Evolutionary conservation across 208 protist genomes (phyloP), one percentile per base, ranked within the genome.

Genomic region (Wallacemonas collosoma): DNA sequence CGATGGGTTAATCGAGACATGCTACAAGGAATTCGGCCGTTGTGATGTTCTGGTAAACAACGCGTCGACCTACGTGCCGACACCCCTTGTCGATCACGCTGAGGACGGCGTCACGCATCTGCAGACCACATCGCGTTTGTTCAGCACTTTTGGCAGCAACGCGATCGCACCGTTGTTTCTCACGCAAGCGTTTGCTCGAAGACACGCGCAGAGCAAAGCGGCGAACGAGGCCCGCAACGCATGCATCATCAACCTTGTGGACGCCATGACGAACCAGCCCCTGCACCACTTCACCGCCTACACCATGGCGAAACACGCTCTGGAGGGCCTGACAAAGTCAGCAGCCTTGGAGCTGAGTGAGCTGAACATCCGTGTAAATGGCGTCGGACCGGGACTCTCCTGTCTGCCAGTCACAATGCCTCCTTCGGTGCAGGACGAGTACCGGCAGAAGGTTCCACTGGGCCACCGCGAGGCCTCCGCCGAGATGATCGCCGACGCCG

Each of bases 1-100:
- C 51, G 75, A 71, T 1, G 72, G 17, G 2, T 62, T 93, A 43
- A 50, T 93, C 5, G 76, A 74, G 15, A 70, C 9, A 44, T 95
- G 87, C 68, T 86, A 86, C 69, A 26, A 45, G 14, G 53, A 64
- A 14, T 93, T 88, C 81, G 85, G 90, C 2, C 86, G 87, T 9
- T 90, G 83, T 62, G 90, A 95, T 62, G 87, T 89, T 41, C 75
- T 95, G 43, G 87, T 95, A n/a, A 95, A 95, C 78, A 95, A 91
- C 71, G 90, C 90, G 54, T 95, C 90, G 1, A 79, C 87, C 5
- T 95, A 86, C 64, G 88, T 83, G 57, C 83, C 90, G 26, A 91
- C 87, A 1, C 86, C 87, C 44, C 76, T 95, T 45, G 43, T 88
- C 36, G 58, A 63, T 35, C 15, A 54, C 3, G 55, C 38, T 11